phyloP scores from a whole-genome alignment of 805 yeast genomes.

The Sugiyamaella floridensis region DNA sequence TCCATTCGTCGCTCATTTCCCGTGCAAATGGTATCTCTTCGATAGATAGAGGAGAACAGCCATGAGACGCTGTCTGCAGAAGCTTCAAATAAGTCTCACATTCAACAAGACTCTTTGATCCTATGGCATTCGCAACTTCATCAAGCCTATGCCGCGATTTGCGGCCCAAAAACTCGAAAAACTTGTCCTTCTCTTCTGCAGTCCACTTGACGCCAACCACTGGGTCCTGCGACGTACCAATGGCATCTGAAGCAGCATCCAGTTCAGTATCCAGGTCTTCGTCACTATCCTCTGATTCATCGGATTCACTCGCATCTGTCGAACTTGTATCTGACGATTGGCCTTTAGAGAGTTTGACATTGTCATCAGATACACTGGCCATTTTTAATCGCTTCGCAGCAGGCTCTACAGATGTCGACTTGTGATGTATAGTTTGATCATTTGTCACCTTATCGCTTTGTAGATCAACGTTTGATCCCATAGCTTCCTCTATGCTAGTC shows the following conservation, averaged over 20 bases:
- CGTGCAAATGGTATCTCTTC: conserved; percentile 21
- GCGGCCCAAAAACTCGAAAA: conserved; percentile 21
- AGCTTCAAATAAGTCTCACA: conserved; percentile 22
- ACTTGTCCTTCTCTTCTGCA: conserved; percentile 19
- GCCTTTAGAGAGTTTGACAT: no score
- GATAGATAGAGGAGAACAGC: conserved; percentile 1
- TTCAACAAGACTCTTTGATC: conserved; percentile 21
- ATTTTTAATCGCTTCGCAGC: no score
- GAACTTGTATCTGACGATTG: no score
- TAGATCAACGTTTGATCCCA: neutral
- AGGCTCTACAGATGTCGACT: no score
- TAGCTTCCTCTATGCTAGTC: neutral
- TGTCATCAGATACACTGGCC: no score
- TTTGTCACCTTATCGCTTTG: no score
- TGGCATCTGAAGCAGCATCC: neutral
- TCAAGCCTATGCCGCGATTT: conserved; percentile 20
- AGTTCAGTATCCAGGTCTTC: neutral
- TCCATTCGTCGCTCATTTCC: conserved; percentile 23
- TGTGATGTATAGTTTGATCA: no score
- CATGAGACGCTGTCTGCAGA: conserved; percentile 2
- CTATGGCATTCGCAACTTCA: conserved; percentile 18
- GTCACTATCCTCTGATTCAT: neutral
- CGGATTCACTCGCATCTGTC: no score
- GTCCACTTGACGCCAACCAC: conserved; percentile 17
- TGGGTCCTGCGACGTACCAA: neutral